Evolutionary conservation across 2,329 filamentous ascomycete genomes (phyloP), one percentile per base, ranked within the genome.

Genomic region (Chrysosporium queenslandicum): DNA sequence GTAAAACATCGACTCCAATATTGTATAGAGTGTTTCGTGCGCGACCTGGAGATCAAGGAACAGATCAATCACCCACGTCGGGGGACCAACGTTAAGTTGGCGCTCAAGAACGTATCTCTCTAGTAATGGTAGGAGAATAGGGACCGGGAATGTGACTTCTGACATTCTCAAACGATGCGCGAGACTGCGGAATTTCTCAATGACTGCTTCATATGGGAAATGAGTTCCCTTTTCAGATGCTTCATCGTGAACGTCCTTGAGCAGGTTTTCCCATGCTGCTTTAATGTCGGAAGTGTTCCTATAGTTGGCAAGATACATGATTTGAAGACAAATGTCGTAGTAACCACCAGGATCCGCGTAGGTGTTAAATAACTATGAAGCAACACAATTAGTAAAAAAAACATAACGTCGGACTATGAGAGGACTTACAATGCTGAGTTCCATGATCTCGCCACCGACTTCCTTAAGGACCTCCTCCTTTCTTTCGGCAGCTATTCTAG

Each of bases 291-390:
- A 82, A 1, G 87, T 77, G 62, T 91, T 94, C 61, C 91, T 85
- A 73, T 94, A 87, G 68, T 97, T 89, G 42, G 91, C 91, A 1
- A 85, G 81, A 67, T 94, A 85, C 73, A 90, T 97, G 63, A 98
- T 95, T 55, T 91, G 77, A 7, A 98, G 79, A 65, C 87, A 95
- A 47, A 98, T 79, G 65, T 97, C 92, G 70, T 89, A 91, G 75
- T 98, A 98, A 46, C 82, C 85, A 1, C 88, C 92, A 63, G 87
- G 84, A 64, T 96, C 90, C 52, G 90, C 88, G 62, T 89, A 98
- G 57, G 82, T 75, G 65, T 97, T 94, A 72, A 88, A 98, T n/a
- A 98, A 81, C 82, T 94, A 63, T n/a, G 2, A 5, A 23, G 4
- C 11, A 6, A n/a, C 25, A 37, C 4, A 37, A 34, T 50, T 25